A percentile compares a stretch with the other conserved stretches of the same genome.
Conservation (phyloP, 2,329 filamentous ascomycete genomes). For the Catunica adiposa region DNA sequence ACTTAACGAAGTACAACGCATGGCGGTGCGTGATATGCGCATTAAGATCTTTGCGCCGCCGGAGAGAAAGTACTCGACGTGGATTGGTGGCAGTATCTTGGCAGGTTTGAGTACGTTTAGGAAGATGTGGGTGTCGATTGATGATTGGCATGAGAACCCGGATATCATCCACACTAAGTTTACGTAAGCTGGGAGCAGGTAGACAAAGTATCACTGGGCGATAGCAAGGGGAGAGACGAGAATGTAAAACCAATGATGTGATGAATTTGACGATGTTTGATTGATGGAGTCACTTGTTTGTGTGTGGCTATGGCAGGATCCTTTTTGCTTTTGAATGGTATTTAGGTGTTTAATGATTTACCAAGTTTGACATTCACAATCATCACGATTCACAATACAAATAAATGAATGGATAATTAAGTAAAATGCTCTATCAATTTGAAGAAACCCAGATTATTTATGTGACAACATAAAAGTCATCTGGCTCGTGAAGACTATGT, state of each 20-base stretch:
- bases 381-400: neutral
- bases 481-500: neutral
- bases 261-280: neutral
- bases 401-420: neutral
- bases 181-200: constrained; percentile 36
- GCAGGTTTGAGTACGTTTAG: constrained; percentile 94
- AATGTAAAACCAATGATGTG: neutral
- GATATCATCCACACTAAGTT: constrained; percentile 98
- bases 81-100: constrained; percentile 96
- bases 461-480: no score
- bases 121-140: constrained; percentile 99
- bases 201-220: neutral
- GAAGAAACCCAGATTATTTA: no score
- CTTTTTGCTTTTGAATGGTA: no score
- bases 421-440: neutral
- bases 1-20: constrained; percentile 75
- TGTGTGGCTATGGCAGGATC: no score
- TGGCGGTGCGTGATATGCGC: constrained; percentile 97
- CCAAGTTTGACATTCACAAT: no score
- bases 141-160: constrained; percentile 99
- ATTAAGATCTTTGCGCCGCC: constrained; percentile 98
- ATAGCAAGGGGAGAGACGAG: neutral
- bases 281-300: no score
- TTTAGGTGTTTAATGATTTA: no score
- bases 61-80: constrained; percentile 95